These are phyloP conservation scores for Echinosophora koreensis DNA, from an alignment of 306 rosid genomes.

Conservation along the genomic window DNA sequence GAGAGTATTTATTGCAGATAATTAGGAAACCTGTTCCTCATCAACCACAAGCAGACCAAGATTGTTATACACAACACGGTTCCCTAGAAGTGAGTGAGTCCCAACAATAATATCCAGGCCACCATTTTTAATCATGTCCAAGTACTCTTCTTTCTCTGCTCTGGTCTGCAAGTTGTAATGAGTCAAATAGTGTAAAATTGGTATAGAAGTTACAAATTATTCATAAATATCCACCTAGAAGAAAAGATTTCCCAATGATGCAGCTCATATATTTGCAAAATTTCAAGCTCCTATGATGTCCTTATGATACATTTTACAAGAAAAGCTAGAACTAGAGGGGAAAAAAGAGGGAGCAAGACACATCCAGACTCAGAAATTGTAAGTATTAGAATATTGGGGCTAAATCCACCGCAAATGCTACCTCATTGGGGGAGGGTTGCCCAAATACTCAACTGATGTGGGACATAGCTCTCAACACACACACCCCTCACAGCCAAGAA, in stretches of 20 bases:
- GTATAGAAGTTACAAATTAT: slow-evolving; percentile 26
- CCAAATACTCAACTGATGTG: neutral
- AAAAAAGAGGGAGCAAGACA: neutral
- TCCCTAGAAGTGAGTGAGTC: slow-evolving; percentile 96
- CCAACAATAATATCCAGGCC: slow-evolving; percentile 85
- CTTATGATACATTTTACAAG: slow-evolving; percentile 1
- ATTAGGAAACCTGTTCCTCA: slow-evolving; percentile 86
- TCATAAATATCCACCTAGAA: slow-evolving; percentile 42
- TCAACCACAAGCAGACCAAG: slow-evolving; percentile 95
- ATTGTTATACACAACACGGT: slow-evolving; percentile 85
- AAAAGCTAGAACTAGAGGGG: neutral
- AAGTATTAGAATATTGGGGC: neutral
- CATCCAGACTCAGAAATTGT: slow-evolving; percentile 7
- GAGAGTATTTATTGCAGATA: slow-evolving; percentile 44
- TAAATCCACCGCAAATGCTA: neutral
- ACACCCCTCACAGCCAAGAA: neutral
- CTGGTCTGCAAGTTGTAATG: slow-evolving; percentile 71
- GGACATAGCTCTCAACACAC: neutral
- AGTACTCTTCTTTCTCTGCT: slow-evolving; percentile 80
- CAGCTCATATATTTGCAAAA: slow-evolving; percentile 22
- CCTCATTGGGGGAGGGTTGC: neutral
- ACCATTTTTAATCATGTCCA: slow-evolving; percentile 81
- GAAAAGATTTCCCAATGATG: slow-evolving; percentile 18
- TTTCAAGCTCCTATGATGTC: slow-evolving; percentile 27
- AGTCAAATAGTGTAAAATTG: slow-evolving; percentile 52